Evolutionary conservation across 371 early-diverging fungal species (phyloP), one percentile per base, ranked within the genome.

Genomic region (Apophysomyces sp.): DNA sequence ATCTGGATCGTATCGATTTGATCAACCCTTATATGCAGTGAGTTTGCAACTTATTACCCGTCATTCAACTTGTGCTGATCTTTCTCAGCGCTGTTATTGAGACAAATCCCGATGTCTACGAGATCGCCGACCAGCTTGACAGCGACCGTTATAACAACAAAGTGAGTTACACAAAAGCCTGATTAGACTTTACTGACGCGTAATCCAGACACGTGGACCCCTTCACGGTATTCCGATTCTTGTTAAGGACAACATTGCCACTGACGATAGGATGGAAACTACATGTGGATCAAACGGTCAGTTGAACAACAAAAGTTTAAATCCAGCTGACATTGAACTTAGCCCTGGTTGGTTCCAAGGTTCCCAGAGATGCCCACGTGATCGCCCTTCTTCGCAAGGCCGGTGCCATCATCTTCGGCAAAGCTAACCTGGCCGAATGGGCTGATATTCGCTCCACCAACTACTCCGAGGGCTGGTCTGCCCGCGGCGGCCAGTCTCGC

Each of bases 391-490:
- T 96, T 6, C 67, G 72, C 27, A 62, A 81, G 1, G 82, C 88
- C 0, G 96, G 97, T 2, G 92, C 86, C 0, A 68, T 89, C 11
- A 75, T 91, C 9, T 77, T 90, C 8, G 95, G 94, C 21, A 94
- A 94, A 60, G 86, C 93, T 16, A 97, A 95, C 71, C 88, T 97
- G 94, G 98, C 97, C 70, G 97, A 97, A 71, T 97, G 65, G 68
- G 65, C 72, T 40, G 60, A 52, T 16, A 53, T 57, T 4, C 59
- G 59, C 13, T 59, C 59, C 12, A 30, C 40, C 16, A 62, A 36
- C 49, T 59, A 59, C 12, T 59, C 59, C 6, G 59, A 59, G 26
- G 67, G 67, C 11, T 67, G 61, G 61, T 60, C 60, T 21, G 67
- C 54, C 26, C 51, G 67, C 8, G 67, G 67, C n/a, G 67, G 67